A percentile compares a stretch with the other conserved stretches of the same genome.
These are phyloP conservation scores for Hypoxylon sp. DNA, from an alignment of 2,329 filamentous ascomycete genomes.

Conservation along the genomic window DNA sequence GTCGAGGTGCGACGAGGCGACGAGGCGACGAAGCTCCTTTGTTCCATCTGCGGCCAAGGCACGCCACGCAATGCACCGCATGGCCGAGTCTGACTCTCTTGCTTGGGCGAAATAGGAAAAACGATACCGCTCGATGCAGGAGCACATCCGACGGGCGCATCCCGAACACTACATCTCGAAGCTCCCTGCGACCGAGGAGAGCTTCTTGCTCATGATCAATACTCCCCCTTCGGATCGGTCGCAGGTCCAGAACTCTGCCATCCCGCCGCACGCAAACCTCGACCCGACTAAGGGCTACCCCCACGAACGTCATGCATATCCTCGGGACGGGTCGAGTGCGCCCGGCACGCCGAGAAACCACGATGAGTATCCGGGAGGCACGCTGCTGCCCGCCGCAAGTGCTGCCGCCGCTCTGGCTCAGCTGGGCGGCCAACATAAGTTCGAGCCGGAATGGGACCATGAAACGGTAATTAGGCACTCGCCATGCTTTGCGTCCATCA, in stretches of 20 bases:
- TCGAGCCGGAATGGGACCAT: slow-evolving; percentile 79
- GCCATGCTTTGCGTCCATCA: slow-evolving; percentile 12
- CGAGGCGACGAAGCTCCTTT: slow-evolving; percentile 19
- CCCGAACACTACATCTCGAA: slow-evolving; percentile 98
- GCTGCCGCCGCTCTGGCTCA: slow-evolving; percentile 89
- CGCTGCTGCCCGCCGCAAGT: slow-evolving; percentile 72
- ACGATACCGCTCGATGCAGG: slow-evolving; percentile 97
- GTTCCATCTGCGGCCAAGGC: slow-evolving; percentile 5
- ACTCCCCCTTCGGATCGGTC: slow-evolving; percentile 80
- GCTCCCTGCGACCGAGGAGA: slow-evolving; percentile 96
- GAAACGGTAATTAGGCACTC: slow-evolving; percentile 68
- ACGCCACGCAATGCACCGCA: not conserved
- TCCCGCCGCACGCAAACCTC: slow-evolving; percentile 41
- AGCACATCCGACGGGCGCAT: slow-evolving; percentile 97
- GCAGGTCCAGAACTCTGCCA: slow-evolving; percentile 52
- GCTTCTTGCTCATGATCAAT: slow-evolving; percentile 95
- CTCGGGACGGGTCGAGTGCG: slow-evolving; percentile 70
- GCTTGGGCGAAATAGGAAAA: slow-evolving; percentile 73
- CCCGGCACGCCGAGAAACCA: slow-evolving; percentile 73
- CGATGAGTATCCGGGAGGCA: slow-evolving; percentile 73
- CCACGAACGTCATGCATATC: slow-evolving; percentile 71
- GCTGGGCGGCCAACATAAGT: slow-evolving; percentile 75
- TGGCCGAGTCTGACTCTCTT: slow-evolving; percentile 35
- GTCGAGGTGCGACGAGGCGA: not conserved
- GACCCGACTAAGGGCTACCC: slow-evolving; percentile 57